phyloP scores from a whole-genome alignment of 169 alveolate species.

The Plasmodium chabaudi region DNA sequence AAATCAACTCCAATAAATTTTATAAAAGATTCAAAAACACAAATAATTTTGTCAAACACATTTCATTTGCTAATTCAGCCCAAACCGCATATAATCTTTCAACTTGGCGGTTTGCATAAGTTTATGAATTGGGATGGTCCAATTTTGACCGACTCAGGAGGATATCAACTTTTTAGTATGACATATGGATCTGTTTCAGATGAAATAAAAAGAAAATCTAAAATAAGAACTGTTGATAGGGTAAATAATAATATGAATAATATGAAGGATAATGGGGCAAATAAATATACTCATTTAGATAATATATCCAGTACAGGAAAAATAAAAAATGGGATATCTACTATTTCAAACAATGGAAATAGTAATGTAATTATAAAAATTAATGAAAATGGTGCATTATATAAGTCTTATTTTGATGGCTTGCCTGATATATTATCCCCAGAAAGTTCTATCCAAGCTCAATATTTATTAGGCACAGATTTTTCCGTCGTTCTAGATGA shows the following conservation, averaged over 20 bases:
- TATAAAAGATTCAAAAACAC: slow-evolving; percentile 77
- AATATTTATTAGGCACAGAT: slow-evolving; percentile 56
- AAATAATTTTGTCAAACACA: slow-evolving; percentile 93
- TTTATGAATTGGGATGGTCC: slow-evolving; percentile 95
- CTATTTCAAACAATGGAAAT: not conserved
- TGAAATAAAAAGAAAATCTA: slow-evolving; percentile 52
- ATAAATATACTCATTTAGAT: not conserved
- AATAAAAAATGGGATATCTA: not conserved
- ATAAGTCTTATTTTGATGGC: slow-evolving; percentile 52
- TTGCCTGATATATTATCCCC: slow-evolving; percentile 43
- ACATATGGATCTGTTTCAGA: slow-evolving; percentile 56
- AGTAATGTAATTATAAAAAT: slow-evolving; percentile 32
- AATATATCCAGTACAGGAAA: not conserved
- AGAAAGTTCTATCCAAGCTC: slow-evolving; percentile 62
- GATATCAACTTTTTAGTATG: slow-evolving; percentile 95
- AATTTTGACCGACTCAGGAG: slow-evolving; percentile 98
- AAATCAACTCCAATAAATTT: slow-evolving; percentile 81
- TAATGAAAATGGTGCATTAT: slow-evolving; percentile 46
- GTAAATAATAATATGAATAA: not conserved
- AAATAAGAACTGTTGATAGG: not conserved
- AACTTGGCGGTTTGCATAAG: slow-evolving; percentile 95
- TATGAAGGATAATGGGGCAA: not conserved
- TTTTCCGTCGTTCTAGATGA: slow-evolving; percentile 55
- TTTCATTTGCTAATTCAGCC: slow-evolving; percentile 97
- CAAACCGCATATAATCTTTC: slow-evolving; percentile 93